Evolutionary conservation across 768 basidiomycete species (phyloP).

Genomic region (Serendipita indica): DNA sequence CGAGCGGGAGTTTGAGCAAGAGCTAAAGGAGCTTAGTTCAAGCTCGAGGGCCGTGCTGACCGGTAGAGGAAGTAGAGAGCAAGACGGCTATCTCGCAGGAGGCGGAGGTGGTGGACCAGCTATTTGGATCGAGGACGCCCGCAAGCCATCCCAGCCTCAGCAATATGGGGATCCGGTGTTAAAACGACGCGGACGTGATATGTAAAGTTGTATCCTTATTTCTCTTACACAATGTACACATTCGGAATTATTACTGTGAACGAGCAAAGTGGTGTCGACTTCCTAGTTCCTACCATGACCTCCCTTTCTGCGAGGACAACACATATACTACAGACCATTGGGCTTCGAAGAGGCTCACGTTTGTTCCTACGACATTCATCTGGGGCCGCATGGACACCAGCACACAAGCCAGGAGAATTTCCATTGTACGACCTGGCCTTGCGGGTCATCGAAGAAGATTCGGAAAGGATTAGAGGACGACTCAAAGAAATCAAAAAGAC

Average conservation of each 20-base stretch:
- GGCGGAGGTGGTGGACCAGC: not conserved
- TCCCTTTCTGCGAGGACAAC: too few relatives aligned
- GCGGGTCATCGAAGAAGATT: slow-evolving; percentile 49
- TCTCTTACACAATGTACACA: too few relatives aligned
- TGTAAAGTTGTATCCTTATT: too few relatives aligned
- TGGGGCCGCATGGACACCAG: not conserved
- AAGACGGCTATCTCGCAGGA: not conserved
- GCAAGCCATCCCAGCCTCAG: too few relatives aligned
- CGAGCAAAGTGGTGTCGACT: too few relatives aligned
- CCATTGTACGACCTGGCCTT: slow-evolving; percentile 65
- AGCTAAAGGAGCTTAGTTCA: not conserved
- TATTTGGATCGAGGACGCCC: not conserved
- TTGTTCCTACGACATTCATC: not conserved
- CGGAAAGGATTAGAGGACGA: slow-evolving; percentile 19
- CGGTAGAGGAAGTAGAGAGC: not conserved
- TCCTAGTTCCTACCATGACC: too few relatives aligned
- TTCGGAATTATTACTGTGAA: too few relatives aligned
- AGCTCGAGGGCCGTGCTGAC: not conserved
- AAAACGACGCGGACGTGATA: too few relatives aligned
- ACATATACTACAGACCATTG: too few relatives aligned
- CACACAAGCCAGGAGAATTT: not conserved
- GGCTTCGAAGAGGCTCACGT: not conserved
- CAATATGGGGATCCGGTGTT: too few relatives aligned
- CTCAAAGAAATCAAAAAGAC: slow-evolving; percentile 23
- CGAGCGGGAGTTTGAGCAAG: slow-evolving; percentile 2